phyloP scores from a whole-genome alignment of 202 grass and related monocot species.

The Brachypodium distachyon region DNA sequence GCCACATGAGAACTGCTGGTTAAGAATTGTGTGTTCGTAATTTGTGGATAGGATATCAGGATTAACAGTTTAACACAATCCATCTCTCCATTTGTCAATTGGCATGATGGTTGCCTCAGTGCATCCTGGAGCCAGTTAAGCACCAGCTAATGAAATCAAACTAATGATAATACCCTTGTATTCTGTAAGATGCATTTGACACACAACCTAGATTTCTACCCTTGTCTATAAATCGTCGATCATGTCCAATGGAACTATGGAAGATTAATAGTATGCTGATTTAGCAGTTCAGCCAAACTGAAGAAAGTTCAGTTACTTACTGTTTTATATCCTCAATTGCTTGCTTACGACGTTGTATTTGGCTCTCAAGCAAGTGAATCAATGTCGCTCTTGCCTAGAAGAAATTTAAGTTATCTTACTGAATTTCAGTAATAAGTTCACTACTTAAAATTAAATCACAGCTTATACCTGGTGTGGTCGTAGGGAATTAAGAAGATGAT shows the following conservation, averaged over 20 bases:
- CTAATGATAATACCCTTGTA: background rate
- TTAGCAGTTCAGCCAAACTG: background rate
- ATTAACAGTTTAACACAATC: background rate
- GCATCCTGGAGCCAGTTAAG: background rate
- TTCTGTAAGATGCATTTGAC: background rate
- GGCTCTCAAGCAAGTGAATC: conserved; percentile 86
- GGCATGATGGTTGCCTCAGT: background rate
- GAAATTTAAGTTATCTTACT: background rate
- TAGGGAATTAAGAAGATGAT: conserved; percentile 83
- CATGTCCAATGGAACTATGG: background rate
- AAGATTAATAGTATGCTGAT: background rate
- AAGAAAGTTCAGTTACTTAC: conserved; percentile 33
- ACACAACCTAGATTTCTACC: background rate
- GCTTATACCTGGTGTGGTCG: conserved; percentile 66
- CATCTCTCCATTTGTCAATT: background rate
- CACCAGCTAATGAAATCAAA: background rate
- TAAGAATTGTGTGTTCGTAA: background rate
- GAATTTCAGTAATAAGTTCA: background rate
- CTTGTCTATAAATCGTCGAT: background rate
- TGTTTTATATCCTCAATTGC: conserved; percentile 86
- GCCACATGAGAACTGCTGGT: background rate
- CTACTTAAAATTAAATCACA: background rate
- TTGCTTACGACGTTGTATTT: conserved; percentile 80
- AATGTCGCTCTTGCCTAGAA: conserved; percentile 81
- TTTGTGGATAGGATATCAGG: background rate